Evolutionary conservation across 2,329 filamentous ascomycete genomes (phyloP).

Genomic region (Aaosphaeria pasadenensis): DNA sequence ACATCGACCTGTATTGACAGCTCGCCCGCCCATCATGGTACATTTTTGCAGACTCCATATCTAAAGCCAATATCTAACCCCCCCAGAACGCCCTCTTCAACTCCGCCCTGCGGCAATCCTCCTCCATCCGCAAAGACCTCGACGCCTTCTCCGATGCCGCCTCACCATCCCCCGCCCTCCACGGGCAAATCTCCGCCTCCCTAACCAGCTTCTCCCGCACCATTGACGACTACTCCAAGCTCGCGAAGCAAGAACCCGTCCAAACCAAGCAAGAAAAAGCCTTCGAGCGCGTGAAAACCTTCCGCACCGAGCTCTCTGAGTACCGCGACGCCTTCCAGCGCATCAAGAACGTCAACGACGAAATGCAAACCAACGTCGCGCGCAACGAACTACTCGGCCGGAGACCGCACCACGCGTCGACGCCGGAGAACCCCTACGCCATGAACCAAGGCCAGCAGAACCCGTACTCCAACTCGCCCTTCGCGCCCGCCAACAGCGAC

Average conservation of each 20-base stretch:
- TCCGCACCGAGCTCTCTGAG: constrained; percentile 76
- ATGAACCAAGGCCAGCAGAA: constrained; percentile 13
- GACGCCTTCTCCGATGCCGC: constrained; percentile 62
- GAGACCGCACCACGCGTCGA: constrained; percentile 72
- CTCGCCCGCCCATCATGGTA: neutral
- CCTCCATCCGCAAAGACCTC: constrained; percentile 73
- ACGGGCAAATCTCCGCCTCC: constrained; percentile 49
- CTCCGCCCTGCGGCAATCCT: constrained; percentile 79
- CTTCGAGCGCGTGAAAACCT: constrained; percentile 77
- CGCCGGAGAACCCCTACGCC: constrained; percentile 91
- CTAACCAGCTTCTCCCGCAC: constrained; percentile 82
- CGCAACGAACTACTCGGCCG: constrained; percentile 81
- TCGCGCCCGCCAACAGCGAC: constrained; percentile 27
- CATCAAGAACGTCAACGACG: constrained; percentile 74
- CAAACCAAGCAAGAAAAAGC: constrained; percentile 91
- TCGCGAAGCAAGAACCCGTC: constrained; percentile 86
- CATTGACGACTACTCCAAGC: constrained; percentile 83
- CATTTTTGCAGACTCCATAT: neutral
- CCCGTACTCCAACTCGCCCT: constrained; percentile 18
- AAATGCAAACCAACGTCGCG: constrained; percentile 58
- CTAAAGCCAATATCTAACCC: neutral
- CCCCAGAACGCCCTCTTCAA: constrained; percentile 79
- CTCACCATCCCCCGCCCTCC: constrained; percentile 60
- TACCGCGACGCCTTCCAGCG: constrained; percentile 75
- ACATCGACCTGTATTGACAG: too few species aligned